Percentiles rank a stretch among this genome's conserved stretches.
Evolutionary conservation across 495 filamentous ascomycete species (phyloP).

Genomic region (Barbatosphaeria neglecta): DNA sequence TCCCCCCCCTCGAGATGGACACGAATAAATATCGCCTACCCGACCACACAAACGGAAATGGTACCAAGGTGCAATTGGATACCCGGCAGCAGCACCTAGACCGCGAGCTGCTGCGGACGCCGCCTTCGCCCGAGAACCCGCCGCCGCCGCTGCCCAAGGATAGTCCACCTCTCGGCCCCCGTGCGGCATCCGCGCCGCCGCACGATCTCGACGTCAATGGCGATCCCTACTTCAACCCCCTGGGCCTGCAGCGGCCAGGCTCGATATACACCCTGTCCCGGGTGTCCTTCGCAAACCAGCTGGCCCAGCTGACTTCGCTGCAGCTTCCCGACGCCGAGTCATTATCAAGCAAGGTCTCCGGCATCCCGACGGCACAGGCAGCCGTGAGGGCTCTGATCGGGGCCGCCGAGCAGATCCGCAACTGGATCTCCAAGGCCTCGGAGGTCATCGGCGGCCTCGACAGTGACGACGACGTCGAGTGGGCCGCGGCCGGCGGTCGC

Average conservation of each 20-base stretch:
- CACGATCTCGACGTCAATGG: constrained; percentile 29
- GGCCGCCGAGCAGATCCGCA: constrained; percentile 79
- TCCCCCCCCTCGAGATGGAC: constrained; percentile 41
- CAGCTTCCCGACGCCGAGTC: constrained; percentile 71
- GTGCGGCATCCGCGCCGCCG: constrained; percentile 11
- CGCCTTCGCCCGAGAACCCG: constrained; percentile 19
- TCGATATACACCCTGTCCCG: constrained; percentile 85
- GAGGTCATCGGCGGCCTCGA: constrained; percentile 78
- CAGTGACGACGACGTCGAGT: constrained; percentile 92
- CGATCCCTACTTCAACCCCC: constrained; percentile 38
- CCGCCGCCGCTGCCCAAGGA: constrained; percentile 37
- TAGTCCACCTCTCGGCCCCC: constrained; percentile 22
- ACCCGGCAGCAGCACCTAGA: constrained; percentile 41
- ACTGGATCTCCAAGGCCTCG: constrained; percentile 82
- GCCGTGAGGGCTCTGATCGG: constrained; percentile 67
- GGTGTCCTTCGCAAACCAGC: constrained; percentile 80
- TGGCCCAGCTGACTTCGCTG: constrained; percentile 76
- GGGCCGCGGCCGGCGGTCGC: constrained; percentile 85
- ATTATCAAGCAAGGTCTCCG: constrained; percentile 67
- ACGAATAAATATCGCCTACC: constrained; percentile 54
- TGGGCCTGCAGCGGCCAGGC: constrained; percentile 49
- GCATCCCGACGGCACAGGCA: constrained; percentile 66
- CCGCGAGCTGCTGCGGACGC: constrained; percentile 20
- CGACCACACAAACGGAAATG: constrained; percentile 48
- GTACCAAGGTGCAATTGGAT: constrained; percentile 44